Base-by-base conservation (phyloP, 768 basidiomycete genomes). In the Hortiboletus flavorubellus region DNA sequence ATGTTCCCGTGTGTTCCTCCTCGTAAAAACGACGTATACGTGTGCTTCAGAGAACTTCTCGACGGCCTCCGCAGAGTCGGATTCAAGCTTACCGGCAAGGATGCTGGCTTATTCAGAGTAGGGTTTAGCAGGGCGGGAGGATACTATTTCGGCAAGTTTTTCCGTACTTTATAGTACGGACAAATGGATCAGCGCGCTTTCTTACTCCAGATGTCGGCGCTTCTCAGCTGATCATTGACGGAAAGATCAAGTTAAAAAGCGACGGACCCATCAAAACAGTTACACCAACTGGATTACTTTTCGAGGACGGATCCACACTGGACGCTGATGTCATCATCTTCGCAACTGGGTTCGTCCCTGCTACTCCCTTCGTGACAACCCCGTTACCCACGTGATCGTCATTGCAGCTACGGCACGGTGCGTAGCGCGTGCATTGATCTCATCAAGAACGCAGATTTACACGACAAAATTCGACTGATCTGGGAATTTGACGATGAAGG, bases 81-180 rank as follows among this genome's bases (percentile, higher is more conserved):
- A 5, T 90, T 88, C 73, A 78, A 76, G 53, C 61, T 75, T 11
- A 80, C 78, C 43, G 73, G 73, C 33, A 77, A 82, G 5, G 79
- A 73, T 18, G 71, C 78, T 1, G 86, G 87, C 0, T 75, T 82
- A 55, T 53, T 78, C 9, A 68, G 78, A 41, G 67, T 81, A 21
- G 78, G 77, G 14, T 80, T 75, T 65, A 66, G 65, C 8, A 75
- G 74, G 41, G 80, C 71, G 0, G 86, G 85, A 26, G 85, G 88
- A 7, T 89, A 84, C 67, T 89, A 89, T 68, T 71, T 87, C 2
- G 85, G 87, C 81, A 54, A 26, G 72, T 54, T 6, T 14, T 42
- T 35, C 21, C 30, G 5, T 34, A 4, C 1, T 11, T 33, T 31
- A 2, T 26, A 29, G 5, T 14, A 46, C 31, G 23, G 3, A 12